Base-by-base conservation (phyloP, 306 rosid species). In the Bauhinia variegata region DNA sequence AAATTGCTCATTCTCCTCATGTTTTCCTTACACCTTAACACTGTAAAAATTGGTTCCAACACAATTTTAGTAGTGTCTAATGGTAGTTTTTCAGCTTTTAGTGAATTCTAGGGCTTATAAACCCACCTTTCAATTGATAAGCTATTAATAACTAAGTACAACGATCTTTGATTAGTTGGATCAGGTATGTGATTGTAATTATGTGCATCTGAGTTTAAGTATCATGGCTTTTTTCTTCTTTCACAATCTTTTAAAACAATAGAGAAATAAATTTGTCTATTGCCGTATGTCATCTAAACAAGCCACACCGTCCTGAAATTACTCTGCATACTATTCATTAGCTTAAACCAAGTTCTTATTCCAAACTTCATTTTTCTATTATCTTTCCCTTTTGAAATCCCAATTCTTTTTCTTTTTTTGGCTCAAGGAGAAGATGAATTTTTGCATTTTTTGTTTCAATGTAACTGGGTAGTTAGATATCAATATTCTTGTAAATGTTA, bases 121-220 rank as follows among this genome's bases (percentile, higher is more conserved):
- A 83, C 71, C 54, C 58, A 65, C 56, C 42, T 74, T 60, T 50
- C 70, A 60, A 19, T 71, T 13, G 72, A 74, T 74, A 80, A 77
- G 79, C 54, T 71, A 15, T 46, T 55, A 74, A 71, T 63, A 72
- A 23, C 42, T 54, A 56, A 74, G 46, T 43, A 42, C 28, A 65
- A 23, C 28, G 28, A 23, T 23, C 14, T 46, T 63, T 50, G 48
- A 33, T 70, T 49, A 48, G 47, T 70, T 42, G 66, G 28, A 54
- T 72, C 69, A 76, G 74, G 83, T 57, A 60, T 60, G 78, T 49
- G 75, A 64, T 65, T 33, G 54, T 46, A 47, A 67, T 11, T 54
- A 31, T 3, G 34, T 68, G 28, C 42, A 10, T 42, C 7, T 43
- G 34, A 36, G 7, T 17, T 33, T 8, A 38, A 11, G 57, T 39